Evolutionary conservation across 768 basidiomycete genomes (phyloP), one percentile per base, ranked within the genome.

Genomic region (Exsudoporus frostii): DNA sequence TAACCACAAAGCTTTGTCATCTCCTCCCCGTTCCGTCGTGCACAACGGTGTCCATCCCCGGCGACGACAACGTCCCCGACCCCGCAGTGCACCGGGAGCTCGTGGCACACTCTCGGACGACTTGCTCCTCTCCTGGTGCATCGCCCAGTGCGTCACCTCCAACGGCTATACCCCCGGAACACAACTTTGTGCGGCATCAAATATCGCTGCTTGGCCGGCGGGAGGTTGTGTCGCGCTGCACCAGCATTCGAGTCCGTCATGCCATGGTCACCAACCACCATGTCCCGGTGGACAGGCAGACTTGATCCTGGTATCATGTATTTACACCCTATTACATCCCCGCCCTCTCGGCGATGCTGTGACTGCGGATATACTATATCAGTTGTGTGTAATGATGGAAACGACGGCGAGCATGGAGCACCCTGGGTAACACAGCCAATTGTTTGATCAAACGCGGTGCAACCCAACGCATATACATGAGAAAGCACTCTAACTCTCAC

Each of bases 1-100:
- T 69, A 69, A 69, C 67, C 67, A 65, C 51, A 38, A 58, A 55
- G 67, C 67, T 69, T 69, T 69, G 67, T 69, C 67, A 69, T 68
- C 67, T 52, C 52, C 55, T 60, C 45, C 49, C 33, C 36, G 19
- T 29, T 27, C 46, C 33, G 22, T 46, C 43, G 27, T 45, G 44
- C 20, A 32, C 30, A 6, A 32, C 14, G 17, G 39, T 39, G 7
- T n/a, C 14, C 44, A 14, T 47, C 46, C n/a, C 13, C 47, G 5
- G 14, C 36, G 36, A 43, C 33, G 45, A 13, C 6, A 8, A 30
- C 17, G 10, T 46, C 33, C 24, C 3, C 1, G 20, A 29, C 19
- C 30, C 3, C 7, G 6, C 7, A 8, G 25, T 15, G 9, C 29
- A 29, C 9, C 25, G 17, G 25, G 25, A 8, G 20, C 11, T 10